Evolutionary conservation across 2,329 filamentous ascomycete species (phyloP), one percentile per base, ranked within the genome.

Genomic region (Botrytis galanthina): DNA sequence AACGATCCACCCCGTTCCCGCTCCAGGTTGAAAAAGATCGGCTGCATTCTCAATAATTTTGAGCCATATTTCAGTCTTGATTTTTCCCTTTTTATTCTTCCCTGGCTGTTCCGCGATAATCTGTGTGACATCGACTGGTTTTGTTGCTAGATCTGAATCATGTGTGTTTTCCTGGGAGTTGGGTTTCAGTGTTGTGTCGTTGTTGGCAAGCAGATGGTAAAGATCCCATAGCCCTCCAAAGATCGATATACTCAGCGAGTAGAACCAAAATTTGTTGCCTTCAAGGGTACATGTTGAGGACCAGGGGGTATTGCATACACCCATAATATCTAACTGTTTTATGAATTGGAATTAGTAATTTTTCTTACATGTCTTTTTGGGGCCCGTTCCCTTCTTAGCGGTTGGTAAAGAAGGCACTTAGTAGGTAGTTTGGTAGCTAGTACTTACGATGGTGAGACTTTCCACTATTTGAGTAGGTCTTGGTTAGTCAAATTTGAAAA

Each of bases 191-290:
- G 5, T 16, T n/a, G 39, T 4, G 18, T 35, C 7, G 42, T 8
- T 46, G 26, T 32, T 7, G n/a, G 12, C 22, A 26, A n/a, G 7
- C 20, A 60, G 8, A 32, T 37, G 46, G 16, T 62, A 63, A 16
- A 77, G 62, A 29, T 76, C 73, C 57, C 76, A 67, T n/a, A 74
- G 73, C 7, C 82, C 80, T 18, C 83, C 20, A 88, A 79, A 74
- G 16, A 79, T 84, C 81, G 74, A 88, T 76, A 46, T 84, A 44
- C 2, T 84, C 82, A 37, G 84, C 78, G 4, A 86, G 57, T 90
- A 87, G 75, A 93, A 87, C 92, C 92, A 94, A 81, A 92, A 90
- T 70, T 89, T 86, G 82, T 92, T 89, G 0, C 87, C 88, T 81
- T 93, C 90, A 35, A 86, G 75, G 63, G 88, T 84, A 6, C 92